Evolutionary conservation across 2,329 filamentous ascomycete genomes (phyloP).

Genomic region (Dactylellina drechsleri): DNA sequence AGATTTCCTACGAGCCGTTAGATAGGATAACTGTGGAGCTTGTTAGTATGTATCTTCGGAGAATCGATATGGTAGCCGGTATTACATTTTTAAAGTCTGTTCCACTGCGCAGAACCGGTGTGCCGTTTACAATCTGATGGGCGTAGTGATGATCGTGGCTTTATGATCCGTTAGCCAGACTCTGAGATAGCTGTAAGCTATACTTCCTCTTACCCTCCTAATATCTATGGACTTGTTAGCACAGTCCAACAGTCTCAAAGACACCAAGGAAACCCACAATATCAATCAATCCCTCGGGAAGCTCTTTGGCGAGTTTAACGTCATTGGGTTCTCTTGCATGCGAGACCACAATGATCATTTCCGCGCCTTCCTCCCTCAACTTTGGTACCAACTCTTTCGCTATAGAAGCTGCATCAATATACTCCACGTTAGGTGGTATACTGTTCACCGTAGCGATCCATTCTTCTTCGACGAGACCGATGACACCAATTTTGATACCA

Average conservation of each 20-base stretch:
- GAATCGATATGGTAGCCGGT: not conserved
- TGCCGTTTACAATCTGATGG: constrained; percentile 79
- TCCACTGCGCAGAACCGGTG: constrained; percentile 85
- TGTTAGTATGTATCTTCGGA: constrained; percentile 14
- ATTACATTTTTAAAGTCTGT: constrained; percentile 78
- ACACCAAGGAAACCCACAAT: constrained; percentile 67
- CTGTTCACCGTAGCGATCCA: constrained; percentile 86
- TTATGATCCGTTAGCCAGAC: not conserved
- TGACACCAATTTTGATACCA: constrained; percentile 84
- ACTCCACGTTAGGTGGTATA: constrained; percentile 82
- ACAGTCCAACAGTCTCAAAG: too few relatives aligned
- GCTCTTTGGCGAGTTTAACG: constrained; percentile 77
- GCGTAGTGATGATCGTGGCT: constrained; percentile 89
- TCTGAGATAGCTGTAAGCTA: not conserved
- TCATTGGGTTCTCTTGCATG: constrained; percentile 92
- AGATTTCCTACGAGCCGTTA: constrained; percentile 75
- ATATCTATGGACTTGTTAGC: constrained; percentile 56
- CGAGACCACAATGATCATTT: constrained; percentile 82
- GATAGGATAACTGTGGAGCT: constrained; percentile 76
- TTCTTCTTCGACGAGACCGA: constrained; percentile 79
- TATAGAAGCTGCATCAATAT: constrained; percentile 79
- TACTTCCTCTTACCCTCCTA: constrained; percentile 68
- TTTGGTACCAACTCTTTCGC: constrained; percentile 79
- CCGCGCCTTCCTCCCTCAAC: constrained; percentile 79
- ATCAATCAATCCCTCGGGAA: constrained; percentile 77